These are phyloP conservation scores for Lyophyllum shimeji DNA, from an alignment of 768 basidiomycete genomes.

Conservation along the genomic window DNA sequence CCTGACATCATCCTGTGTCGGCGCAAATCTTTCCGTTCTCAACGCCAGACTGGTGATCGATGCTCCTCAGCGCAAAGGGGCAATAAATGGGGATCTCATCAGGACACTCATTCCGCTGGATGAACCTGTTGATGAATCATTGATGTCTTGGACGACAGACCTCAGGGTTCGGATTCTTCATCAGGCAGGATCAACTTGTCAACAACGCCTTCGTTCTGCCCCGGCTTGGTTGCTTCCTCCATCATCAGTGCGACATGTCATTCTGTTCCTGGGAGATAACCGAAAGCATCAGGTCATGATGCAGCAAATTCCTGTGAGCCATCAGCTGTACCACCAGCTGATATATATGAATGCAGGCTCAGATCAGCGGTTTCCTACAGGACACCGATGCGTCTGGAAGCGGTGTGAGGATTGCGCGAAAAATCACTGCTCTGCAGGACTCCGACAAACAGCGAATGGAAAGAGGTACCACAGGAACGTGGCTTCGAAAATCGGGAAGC, in stretches of 20 bases:
- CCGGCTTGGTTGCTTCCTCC: background rate
- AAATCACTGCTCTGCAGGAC: background rate
- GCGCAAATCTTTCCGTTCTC: background rate
- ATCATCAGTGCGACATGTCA: background rate
- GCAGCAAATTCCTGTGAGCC: background rate
- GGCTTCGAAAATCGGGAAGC: background rate
- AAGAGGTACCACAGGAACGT: background rate
- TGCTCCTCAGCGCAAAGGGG: background rate
- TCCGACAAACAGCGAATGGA: background rate
- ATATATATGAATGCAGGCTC: background rate
- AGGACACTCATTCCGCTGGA: background rate
- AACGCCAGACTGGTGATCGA: background rate
- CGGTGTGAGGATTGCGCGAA: background rate
- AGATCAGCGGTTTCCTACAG: background rate
- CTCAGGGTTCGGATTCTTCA: background rate
- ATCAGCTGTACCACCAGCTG: background rate
- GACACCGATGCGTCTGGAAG: background rate
- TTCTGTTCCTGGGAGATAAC: conserved; percentile 6
- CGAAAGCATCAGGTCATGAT: background rate
- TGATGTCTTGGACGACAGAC: too few relatives aligned
- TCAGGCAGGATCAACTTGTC: conserved; percentile 1
- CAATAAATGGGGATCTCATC: background rate
- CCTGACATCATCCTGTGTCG: too few relatives aligned
- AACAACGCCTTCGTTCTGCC: background rate
- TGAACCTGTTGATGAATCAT: background rate